Evolutionary conservation across 2,329 filamentous ascomycete species (phyloP), one percentile per base, ranked within the genome.

Genomic region (Trichoderma polysporum): DNA sequence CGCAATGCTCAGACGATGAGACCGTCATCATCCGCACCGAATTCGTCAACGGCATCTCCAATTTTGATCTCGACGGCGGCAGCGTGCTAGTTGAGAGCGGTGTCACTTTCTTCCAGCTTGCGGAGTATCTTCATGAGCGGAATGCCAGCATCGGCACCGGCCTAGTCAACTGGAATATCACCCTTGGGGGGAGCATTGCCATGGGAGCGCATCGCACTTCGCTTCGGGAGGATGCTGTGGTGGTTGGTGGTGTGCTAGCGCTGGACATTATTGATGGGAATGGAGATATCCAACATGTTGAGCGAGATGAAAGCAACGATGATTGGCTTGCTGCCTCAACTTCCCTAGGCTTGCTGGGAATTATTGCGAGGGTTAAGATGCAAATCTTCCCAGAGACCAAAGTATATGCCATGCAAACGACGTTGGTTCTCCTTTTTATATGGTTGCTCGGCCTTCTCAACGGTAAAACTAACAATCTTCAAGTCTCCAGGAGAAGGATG

Each of bases 121-220:
- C 83, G 1, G 82, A 83, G 65, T 84, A 80, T 67, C 77, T 85
- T 33, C 83, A 85, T 66, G 75, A 76, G 31, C 75, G 78, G 27
- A 79, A 77, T 17, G 83, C 82, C 10, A 81, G 79, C 27, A 80
- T 84, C 50, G 83, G 83, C 19, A 84, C 83, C 61, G 82, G 82
- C 0, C 74, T 85, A 4, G 82, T 85, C 4, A 85, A 85, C 71
- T 85, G 83, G 83, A 85, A 85, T 68, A 85, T 85, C 63, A 83
- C 80, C 5, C 76, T 85, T 39, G 83, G 81, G 0, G 83, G 83
- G 15, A 80, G 80, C 45, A 79, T 85, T 4, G 83, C 83, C 4
- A 85, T 85, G 83, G 83, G 83, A 1, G 83, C 82, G 3, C 83
- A 85, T 69, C 78, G 83, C 15, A 81, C 79, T 0, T 81, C 81